Evolutionary conservation across 495 filamentous ascomycete genomes (phyloP).

Genomic region (Diplogelasinospora grovesii): DNA sequence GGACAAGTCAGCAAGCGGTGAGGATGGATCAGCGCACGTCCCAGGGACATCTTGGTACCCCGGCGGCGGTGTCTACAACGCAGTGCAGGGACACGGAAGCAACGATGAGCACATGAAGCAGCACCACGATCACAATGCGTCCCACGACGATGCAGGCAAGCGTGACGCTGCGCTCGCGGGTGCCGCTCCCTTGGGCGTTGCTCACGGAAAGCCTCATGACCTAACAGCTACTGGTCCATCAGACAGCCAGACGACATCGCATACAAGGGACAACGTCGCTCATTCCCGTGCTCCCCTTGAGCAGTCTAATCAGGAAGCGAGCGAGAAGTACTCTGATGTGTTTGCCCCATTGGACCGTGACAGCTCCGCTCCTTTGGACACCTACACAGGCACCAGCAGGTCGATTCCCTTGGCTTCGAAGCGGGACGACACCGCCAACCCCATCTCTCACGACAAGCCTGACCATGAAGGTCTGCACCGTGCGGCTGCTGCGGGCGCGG

Average conservation of each 20-base stretch:
- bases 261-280: background rate
- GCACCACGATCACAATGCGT: conserved; percentile 7
- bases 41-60: conserved; percentile 9
- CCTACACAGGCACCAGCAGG: too few relatives aligned
- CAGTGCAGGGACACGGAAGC: conserved; percentile 21
- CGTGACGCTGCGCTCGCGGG: conserved; percentile 2
- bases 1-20: conserved; percentile 12
- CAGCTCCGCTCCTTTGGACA: too few relatives aligned
- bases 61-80: conserved; percentile 22
- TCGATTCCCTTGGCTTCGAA: too few relatives aligned
- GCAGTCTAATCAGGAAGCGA: too few relatives aligned
- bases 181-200: conserved; percentile 10
- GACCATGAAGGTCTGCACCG: background rate
- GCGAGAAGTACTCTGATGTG: background rate
- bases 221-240: background rate
- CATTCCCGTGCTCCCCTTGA: too few relatives aligned
- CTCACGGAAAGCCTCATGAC: conserved; percentile 3
- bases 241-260: background rate
- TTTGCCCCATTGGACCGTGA: too few relatives aligned
- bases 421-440: background rate
- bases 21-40: conserved; percentile 16
- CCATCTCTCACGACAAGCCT: background rate
- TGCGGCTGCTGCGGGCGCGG: conserved; percentile 14
- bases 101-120: conserved; percentile 16
- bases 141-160: conserved; percentile 1